Evolutionary conservation across 1,284 basidiomycete genomes (phyloP).

Genomic region (Mycosarcoma maydis): DNA sequence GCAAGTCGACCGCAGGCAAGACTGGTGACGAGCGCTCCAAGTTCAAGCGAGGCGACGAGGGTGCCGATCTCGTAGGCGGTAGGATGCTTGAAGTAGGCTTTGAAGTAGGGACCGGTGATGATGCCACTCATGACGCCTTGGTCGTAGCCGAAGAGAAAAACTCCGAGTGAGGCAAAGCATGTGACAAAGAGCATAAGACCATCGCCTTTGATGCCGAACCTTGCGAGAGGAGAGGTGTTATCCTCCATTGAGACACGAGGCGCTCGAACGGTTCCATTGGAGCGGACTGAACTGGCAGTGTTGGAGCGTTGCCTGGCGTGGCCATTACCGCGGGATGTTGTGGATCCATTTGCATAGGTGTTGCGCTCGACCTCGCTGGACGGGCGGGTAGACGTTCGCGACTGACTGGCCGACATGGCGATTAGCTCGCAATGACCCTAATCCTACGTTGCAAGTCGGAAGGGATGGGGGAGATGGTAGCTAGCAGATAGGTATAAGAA

Average conservation of each 20-base stretch:
- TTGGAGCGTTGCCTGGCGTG: constrained; percentile 23
- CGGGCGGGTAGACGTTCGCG: constrained; percentile 28
- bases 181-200: constrained; percentile 68
- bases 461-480: no score
- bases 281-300: constrained; percentile 28
- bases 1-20: constrained; percentile 87
- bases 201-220: constrained; percentile 59
- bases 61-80: constrained; percentile 74
- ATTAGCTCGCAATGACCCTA: not conserved
- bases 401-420: constrained; percentile 25
- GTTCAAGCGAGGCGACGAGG: constrained; percentile 80
- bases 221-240: constrained; percentile 53
- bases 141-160: constrained; percentile 77
- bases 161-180: constrained; percentile 84
- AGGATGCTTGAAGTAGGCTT: constrained; percentile 73
- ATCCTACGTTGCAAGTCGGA: no score
- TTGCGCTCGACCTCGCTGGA: constrained; percentile 39
- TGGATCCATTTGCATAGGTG: constrained; percentile 12
- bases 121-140: constrained; percentile 73
- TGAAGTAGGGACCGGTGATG: constrained; percentile 92
- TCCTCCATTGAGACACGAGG: constrained; percentile 36
- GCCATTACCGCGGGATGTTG: constrained; percentile 14
- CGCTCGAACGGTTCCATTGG: constrained; percentile 32
- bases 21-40: constrained; percentile 83
- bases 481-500: no score